Evolutionary conservation across 495 filamentous ascomycete species (phyloP).

Genomic region (Neurospora sp.): DNA sequence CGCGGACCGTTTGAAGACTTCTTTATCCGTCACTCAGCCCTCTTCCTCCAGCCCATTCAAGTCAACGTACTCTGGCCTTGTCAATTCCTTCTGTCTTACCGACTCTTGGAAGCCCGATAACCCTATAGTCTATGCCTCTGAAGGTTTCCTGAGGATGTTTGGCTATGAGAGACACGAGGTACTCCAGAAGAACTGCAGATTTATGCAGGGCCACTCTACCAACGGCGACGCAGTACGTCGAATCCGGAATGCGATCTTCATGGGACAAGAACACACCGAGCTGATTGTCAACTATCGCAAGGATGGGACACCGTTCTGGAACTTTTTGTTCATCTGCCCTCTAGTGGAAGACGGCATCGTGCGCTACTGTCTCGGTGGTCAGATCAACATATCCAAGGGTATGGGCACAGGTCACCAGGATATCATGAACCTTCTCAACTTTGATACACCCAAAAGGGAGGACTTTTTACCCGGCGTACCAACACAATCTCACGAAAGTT

Average conservation of each 20-base stretch:
- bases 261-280: constrained; percentile 37
- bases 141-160: constrained; percentile 39
- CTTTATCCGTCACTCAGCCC: constrained; percentile 9
- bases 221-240: constrained; percentile 29
- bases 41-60: constrained; percentile 5
- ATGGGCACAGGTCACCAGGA: constrained; percentile 37
- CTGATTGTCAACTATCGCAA: constrained; percentile 43
- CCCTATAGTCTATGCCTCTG: constrained; percentile 41
- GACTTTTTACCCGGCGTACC: neutral
- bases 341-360: constrained; percentile 34
- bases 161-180: constrained; percentile 39
- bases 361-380: constrained; percentile 42
- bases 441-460: constrained; percentile 2
- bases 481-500: neutral
- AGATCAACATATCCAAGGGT: constrained; percentile 46
- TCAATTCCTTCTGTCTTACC: constrained; percentile 26
- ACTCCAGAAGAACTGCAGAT: constrained; percentile 39
- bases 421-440: constrained; percentile 38
- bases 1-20: constrained; percentile 12
- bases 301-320: constrained; percentile 47
- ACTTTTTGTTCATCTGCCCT: constrained; percentile 43
- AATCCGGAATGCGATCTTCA: constrained; percentile 30
- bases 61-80: constrained; percentile 25
- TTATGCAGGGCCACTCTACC: constrained; percentile 41
- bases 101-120: constrained; percentile 30